Conservation (phyloP, 306 rosid genomes). For the Begonia masoniana region DNA sequence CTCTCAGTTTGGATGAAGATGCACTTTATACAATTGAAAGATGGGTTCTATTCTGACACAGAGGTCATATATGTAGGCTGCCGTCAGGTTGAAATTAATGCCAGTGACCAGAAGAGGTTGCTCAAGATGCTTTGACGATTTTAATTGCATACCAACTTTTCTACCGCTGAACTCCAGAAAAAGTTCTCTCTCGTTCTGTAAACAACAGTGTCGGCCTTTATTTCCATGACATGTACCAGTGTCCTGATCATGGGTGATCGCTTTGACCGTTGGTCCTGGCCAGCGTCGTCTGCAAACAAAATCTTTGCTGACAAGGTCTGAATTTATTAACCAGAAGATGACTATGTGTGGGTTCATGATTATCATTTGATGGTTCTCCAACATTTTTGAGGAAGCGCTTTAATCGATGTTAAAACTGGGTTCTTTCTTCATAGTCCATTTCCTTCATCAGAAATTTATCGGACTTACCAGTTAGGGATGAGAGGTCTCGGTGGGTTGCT, state of each 20-base stretch:
- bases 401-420: constrained; percentile 15
- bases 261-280: constrained; percentile 14
- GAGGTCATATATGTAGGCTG: constrained; percentile 12
- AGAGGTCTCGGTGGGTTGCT: constrained; percentile 13
- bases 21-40: constrained; percentile 10
- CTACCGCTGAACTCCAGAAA: constrained; percentile 13
- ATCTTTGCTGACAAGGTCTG: constrained; percentile 14
- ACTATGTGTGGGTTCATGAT: no score
- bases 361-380: constrained; percentile 15
- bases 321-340: constrained; percentile 12
- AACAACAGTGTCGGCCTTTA: constrained; percentile 14
- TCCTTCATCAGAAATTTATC: constrained; percentile 16
- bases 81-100: constrained; percentile 14
- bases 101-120: constrained; percentile 12
- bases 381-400: constrained; percentile 11
- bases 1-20: constrained; percentile 17
- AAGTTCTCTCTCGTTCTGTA: constrained; percentile 15
- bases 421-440: constrained; percentile 15
- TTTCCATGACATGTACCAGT: constrained; percentile 19
- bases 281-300: constrained; percentile 17
- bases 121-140: constrained; percentile 12
- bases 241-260: constrained; percentile 17
- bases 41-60: constrained; percentile 13
- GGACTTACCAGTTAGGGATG: constrained; percentile 17
- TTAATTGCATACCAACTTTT: constrained; percentile 13